Base-by-base conservation (phyloP, 306 rosid species). In the Rosa lucieae region DNA sequence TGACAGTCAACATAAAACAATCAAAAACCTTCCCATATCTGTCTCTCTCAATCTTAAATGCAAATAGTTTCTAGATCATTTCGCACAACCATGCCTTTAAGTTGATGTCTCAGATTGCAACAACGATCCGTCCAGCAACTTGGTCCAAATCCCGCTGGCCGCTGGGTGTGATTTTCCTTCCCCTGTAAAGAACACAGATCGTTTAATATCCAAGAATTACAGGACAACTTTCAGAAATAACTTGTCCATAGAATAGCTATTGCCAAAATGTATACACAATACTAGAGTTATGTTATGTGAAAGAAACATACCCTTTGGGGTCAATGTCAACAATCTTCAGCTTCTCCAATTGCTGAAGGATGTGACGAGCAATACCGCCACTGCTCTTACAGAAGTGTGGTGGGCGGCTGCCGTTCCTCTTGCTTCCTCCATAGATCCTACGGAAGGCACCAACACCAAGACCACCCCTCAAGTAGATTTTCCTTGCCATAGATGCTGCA, bases 371-470 rank as follows among this genome's bases (percentile, higher is more conserved):
- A 58, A 92, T 72, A 46, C 90, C 76, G 4, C 95, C 97, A 3
- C 93, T 92, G 87, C 95, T 90, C 78, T 89, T 82, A 70, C 95
- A 89, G 78, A 92, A 90, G 78, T 92, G 97, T 0, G 92, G 95
- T 8, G 97, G 95, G 2, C 93, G 84, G 56, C 97, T 92, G 35
- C 94, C 97, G 21, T 92, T 90, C 78, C 97, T 89, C 87, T 87
- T 63, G 87, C 93, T 88, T 2, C 97, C 97, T 79, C 97, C 97
- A 44, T 92, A 92, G 42, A 92, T 92, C 80, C 93, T 83, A 55
- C 67, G 77, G 65, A 92, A 92, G 20, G 94, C 89, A 5, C 97
- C 97, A 42, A 90, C 97, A 63, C 97, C 97, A 29, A 90, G 92
- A 29, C 97, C 97, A 1, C 94, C 94, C 78, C 97, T 84, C 88